Conservation (phyloP, 2,329 filamentous ascomycete genomes). For the Pyrenochaeta sp. region DNA sequence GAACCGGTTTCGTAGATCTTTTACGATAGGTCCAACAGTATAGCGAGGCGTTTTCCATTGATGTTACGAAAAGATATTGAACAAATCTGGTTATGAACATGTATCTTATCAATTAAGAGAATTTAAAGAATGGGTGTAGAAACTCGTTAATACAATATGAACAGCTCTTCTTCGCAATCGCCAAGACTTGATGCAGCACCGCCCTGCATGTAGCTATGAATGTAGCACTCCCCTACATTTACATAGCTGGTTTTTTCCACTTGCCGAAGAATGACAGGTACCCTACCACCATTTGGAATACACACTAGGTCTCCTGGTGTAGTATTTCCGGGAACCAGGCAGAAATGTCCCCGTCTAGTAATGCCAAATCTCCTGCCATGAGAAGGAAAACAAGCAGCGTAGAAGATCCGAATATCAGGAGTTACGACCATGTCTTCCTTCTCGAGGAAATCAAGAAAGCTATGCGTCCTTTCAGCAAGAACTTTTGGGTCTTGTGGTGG, state of each 20-base stretch:
- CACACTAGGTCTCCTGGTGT: background rate
- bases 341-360: background rate
- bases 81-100: too few relatives aligned
- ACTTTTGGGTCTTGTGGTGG: background rate
- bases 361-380: background rate
- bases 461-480: background rate
- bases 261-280: background rate
- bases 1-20: background rate
- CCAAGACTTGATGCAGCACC: background rate
- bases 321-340: background rate
- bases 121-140: too few relatives aligned
- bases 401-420: background rate
- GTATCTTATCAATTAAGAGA: too few relatives aligned
- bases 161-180: background rate
- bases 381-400: constrained; percentile 1
- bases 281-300: background rate
- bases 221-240: background rate
- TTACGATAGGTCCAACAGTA: background rate
- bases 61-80: background rate
- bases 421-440: background rate
- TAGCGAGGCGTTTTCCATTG: background rate
- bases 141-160: background rate
- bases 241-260: background rate
- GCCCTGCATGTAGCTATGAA: background rate
- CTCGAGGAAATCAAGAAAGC: background rate